A percentile compares a stretch with the other conserved stretches of the same genome.
phyloP scores from a whole-genome alignment of 139 green algal genomes.

The Chlorella sorokiniana region DNA sequence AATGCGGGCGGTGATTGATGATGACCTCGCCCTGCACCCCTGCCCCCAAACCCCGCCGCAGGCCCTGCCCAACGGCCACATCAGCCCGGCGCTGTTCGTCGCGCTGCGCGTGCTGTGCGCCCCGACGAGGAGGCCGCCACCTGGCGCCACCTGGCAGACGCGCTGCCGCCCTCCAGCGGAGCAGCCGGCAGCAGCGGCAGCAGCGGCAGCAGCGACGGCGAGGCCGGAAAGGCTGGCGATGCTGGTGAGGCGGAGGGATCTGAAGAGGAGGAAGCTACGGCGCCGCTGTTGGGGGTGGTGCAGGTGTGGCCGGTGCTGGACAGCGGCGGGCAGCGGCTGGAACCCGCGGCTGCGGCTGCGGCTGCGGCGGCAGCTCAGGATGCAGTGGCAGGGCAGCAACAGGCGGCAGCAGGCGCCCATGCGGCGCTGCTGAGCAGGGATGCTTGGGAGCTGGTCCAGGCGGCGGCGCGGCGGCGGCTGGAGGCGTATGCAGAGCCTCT shows the following conservation, averaged over 20 bases:
- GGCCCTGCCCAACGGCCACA: slow-evolving; percentile 46
- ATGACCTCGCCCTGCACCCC: neutral
- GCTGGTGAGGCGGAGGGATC: neutral
- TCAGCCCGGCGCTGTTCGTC: slow-evolving; percentile 36
- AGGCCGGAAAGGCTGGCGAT: neutral
- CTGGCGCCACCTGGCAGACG: slow-evolving; percentile 47
- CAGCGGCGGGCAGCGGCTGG: neutral
- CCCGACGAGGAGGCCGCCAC: neutral
- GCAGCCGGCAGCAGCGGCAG: neutral
- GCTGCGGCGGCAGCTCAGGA: neutral
- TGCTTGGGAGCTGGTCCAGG: neutral
- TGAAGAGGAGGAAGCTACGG: neutral
- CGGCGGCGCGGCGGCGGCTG: slow-evolving; percentile 1
- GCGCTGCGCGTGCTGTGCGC: slow-evolving; percentile 48
- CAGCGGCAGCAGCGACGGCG: neutral
- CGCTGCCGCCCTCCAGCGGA: slow-evolving; percentile 17
- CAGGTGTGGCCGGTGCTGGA: slow-evolving; percentile 31
- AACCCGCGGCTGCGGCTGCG: neutral
- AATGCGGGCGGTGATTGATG: neutral
- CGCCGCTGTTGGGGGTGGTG: neutral
- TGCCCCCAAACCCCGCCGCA: neutral
- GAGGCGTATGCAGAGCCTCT: neutral
- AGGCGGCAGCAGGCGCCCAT: neutral
- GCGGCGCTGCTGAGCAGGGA: neutral
- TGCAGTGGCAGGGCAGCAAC: neutral